phyloP scores from a whole-genome alignment of 176 grass and related monocot species.

The Oryza rufipogon region DNA sequence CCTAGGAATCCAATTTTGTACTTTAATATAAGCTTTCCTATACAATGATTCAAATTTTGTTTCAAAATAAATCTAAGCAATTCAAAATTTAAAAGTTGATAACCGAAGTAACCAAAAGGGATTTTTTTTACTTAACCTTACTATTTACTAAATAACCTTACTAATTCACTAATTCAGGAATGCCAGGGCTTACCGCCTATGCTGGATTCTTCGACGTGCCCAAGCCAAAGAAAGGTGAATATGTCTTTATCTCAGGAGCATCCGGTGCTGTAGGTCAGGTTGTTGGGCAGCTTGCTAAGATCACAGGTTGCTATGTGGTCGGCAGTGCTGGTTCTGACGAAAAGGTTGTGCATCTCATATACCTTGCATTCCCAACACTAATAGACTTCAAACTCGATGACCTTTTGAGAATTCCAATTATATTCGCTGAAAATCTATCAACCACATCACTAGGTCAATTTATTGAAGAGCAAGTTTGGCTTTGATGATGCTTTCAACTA shows the following conservation, averaged over 20 bases:
- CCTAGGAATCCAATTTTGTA: too few species aligned
- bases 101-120: too few species aligned
- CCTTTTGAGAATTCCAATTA: too few species aligned
- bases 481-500: conserved; percentile 76
- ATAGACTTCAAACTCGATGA: too few species aligned
- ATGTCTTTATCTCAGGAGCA: conserved; percentile 59
- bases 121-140: too few species aligned
- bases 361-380: not conserved
- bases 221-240: conserved; percentile 61
- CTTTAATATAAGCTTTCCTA: too few species aligned
- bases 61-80: too few species aligned
- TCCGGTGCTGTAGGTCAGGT: conserved; percentile 59
- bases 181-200: conserved; percentile 63
- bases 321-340: conserved; percentile 58
- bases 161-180: too few species aligned
- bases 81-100: too few species aligned
- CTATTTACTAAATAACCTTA: too few species aligned
- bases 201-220: conserved; percentile 51
- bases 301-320: conserved; percentile 56
- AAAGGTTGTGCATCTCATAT: conserved; percentile 23
- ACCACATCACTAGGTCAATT: conserved; percentile 35
- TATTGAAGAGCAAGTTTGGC: conserved; percentile 58
- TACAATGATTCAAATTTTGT: too few species aligned
- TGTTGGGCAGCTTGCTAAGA: conserved; percentile 66
- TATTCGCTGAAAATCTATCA: not conserved